Evolutionary conservation across 2,329 filamentous ascomycete species (phyloP), one percentile per base, ranked within the genome.

Genomic region (Bipolaris gigantea): DNA sequence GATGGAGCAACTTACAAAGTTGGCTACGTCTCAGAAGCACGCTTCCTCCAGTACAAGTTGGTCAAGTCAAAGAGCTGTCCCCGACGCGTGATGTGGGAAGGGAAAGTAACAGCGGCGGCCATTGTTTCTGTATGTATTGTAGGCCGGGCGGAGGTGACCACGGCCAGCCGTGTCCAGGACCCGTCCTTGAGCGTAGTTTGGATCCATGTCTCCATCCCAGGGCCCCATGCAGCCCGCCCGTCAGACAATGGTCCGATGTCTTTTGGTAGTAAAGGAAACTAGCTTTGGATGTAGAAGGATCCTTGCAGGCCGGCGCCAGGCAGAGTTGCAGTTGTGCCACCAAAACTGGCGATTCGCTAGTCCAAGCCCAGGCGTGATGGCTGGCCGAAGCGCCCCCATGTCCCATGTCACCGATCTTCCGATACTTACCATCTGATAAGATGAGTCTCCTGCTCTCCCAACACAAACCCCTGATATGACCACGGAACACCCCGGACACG

Each of bases 371-470:
- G 13, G 27, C 18, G 46, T 41, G 30, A 52, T 51, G 34, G 34
- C 19, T 36, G 35, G 35, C 35, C 18, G 33, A 39, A 30, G 34
- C 18, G 35, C 42, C 19, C 51, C 53, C n/a, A n/a, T n/a, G n/a
- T n/a, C n/a, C 53, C 53, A 53, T 51, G 48, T 51, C 23, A 51
- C 41, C 39, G 52, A 55, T 67, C 63, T 68, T 64, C 64, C 50
- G 56, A 44, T 36, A 44, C 36, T 56, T 43, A 23, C 48, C 50
- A 72, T 72, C 70, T 65, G 70, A 73, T 72, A 68, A 72, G 47
- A 61, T 60, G 48, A 53, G 27, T 27, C 25, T 27, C 27, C 10
- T 30, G 27, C 27, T 30, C 27, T 30, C 27, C 27, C 27, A 30
- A 30, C 10, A 30, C 27, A 30, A 30, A 30, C 27, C 27, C 27